Evolutionary conservation across 164 flowering plant species (phyloP), one percentile per base, ranked within the genome.

Genomic region (Chimonanthus praecox): DNA sequence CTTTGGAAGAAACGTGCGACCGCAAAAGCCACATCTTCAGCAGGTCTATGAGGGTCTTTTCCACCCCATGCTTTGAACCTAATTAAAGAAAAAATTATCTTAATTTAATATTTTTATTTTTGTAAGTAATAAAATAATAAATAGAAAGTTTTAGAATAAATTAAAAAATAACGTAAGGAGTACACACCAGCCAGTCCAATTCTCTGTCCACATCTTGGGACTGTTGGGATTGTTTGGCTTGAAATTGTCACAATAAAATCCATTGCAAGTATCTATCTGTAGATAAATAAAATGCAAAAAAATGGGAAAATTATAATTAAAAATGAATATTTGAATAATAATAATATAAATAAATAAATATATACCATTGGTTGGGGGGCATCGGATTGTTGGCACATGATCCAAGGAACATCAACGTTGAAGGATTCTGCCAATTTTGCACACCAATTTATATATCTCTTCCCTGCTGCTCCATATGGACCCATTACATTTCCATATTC

Each of bases 201-300:
- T 85, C 73, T 85, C 85, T 47, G 88, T 84, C 82, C 80, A 74
- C 82, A 77, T 80, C 76, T 80, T 80, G 6, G 80, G 82, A 7
- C 64, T 80, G 48, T 49, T 71, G 0, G 82, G 73, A 48, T 72
- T 72, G 47, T 65, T 77, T 0, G 79, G 82, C 20, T 47, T 61
- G 70, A 80, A 88, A 0, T 49, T 0, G 61, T 90, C 84, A 48
- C 94, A 88, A 61, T 91, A 91, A 71, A 77, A 91, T 0, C 94
- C 92, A 78, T 92, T 92, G 81, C 96, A 91, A 2, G 96, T 86
- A 67, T 89, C 82, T 43, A 92, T 83, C 90, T 91, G 70, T 66
- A n/a, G 51, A 4, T 54, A 64, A 1, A 74, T 13, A 15, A 48
- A 5, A 50, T 20, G 20, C n/a, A 3, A 13, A 68, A 7, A 69